Evolutionary conservation across 2,329 filamentous ascomycete genomes (phyloP), one percentile per base, ranked within the genome.

Genomic region (Akanthomyces dipterigenus): DNA sequence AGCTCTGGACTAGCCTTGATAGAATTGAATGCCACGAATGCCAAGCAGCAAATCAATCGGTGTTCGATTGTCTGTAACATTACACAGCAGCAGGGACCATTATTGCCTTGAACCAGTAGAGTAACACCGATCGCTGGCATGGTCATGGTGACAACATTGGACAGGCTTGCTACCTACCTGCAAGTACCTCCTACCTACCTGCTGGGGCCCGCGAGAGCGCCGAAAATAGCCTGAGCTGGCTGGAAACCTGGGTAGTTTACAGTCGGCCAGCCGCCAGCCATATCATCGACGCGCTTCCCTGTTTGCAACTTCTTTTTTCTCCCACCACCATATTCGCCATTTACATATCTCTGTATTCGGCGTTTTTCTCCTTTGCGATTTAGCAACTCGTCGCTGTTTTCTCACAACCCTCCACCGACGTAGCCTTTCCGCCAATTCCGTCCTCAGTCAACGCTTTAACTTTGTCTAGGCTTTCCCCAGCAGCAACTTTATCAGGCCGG

Each of bases 231-330:
- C 42, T 38, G 42, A 31, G 31, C 28, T 3, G 28, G 16, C 8
- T 1, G 26, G 54, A 38, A 31, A 31, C 28, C 8, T 31, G 8
- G 28, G 5, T 31, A 26, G 20, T 26, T 20, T 5, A 14, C 53
- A 43, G 7, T 22, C 40, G 24, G 43, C 43, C 43, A 50, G 34
- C 24, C 28, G 18, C 24, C 45, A 22, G 36, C 22, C 54, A 9
- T 24, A 38, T 50, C 36, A 57, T 57, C 43, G 31, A 48, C 16
- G 34, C 51, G 36, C 22, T 58, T 58, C 55, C 55, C 55, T 58
- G 55, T 58, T 58, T 50, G 45, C 45, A 36, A 50, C 45, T 22
- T 16, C 34, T 24, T 34, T 48, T 36, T 9, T 42, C 45, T 24
- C 22, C 8, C 55, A 28, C 42, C 22, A 11, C 26, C 45, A 40